phyloP scores from a whole-genome alignment of 768 basidiomycete species.

The Termitomyces sp. region DNA sequence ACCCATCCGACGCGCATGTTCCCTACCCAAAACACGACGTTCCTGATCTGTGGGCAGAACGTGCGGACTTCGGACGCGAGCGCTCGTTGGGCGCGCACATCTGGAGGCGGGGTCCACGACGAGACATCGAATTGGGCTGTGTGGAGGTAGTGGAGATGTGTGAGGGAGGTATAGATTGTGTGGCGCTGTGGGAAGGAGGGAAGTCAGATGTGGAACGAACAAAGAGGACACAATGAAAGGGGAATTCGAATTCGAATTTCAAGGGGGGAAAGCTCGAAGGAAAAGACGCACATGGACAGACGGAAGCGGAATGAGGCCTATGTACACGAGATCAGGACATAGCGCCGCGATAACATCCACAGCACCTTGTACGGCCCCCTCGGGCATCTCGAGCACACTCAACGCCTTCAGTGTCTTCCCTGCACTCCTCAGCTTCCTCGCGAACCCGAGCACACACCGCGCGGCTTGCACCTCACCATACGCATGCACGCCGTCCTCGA shows the following conservation, averaged over 20 bases:
- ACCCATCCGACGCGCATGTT: conserved; percentile 22
- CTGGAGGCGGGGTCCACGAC: conserved; percentile 24
- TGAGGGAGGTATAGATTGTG: conserved; percentile 21
- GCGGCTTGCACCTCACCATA: no score
- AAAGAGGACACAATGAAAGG: no score
- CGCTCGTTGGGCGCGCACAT: conserved; percentile 22
- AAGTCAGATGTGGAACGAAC: no score
- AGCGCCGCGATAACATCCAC: conserved; percentile 18
- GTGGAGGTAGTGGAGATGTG: conserved; percentile 23
- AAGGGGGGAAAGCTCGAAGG: no score
- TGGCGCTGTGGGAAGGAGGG: no score
- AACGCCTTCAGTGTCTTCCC: conserved; percentile 23
- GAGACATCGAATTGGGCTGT: conserved; percentile 31
- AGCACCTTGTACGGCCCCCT: conserved; percentile 19
- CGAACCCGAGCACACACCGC: conserved; percentile 21
- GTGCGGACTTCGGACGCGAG: conserved; percentile 28
- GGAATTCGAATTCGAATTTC: background rate
- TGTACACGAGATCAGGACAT: conserved; percentile 22
- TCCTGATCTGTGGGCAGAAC: conserved; percentile 23
- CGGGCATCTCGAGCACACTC: conserved; percentile 27
- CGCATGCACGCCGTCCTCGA: conserved; percentile 33
- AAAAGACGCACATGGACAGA: conserved; percentile 19
- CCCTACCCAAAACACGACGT: conserved; percentile 28
- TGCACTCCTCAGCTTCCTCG: conserved; percentile 24
- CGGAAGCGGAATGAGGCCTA: conserved; percentile 28